These are phyloP conservation scores for Fusarium verticillioides DNA, from an alignment of 2,329 filamentous ascomycete species.

Conservation along the genomic window DNA sequence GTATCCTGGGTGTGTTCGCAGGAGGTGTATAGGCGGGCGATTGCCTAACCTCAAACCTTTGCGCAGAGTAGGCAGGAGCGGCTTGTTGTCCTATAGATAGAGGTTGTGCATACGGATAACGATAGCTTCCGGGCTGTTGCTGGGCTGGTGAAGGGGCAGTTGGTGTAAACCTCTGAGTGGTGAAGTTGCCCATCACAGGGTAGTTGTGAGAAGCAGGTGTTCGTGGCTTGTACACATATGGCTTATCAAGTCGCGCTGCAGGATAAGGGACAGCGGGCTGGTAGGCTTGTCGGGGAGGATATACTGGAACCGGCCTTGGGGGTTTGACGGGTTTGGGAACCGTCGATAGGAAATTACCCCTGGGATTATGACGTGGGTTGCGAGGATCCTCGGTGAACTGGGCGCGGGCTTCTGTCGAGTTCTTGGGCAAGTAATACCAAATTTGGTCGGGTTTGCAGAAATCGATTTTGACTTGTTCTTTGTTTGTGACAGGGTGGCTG, in stretches of 20 bases:
- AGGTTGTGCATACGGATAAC: slow-evolving; percentile 24
- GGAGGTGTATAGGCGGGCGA: slow-evolving; percentile 26
- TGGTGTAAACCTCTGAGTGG: slow-evolving; percentile 43
- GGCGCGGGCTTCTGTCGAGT: slow-evolving; percentile 88
- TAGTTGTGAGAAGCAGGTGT: slow-evolving; percentile 47
- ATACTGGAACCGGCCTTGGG: slow-evolving; percentile 50
- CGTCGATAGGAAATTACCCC: slow-evolving; percentile 78
- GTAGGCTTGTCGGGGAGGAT: slow-evolving; percentile 43
- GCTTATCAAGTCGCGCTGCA: slow-evolving; percentile 53
- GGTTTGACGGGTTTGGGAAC: slow-evolving; percentile 67
- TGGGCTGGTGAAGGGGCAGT: slow-evolving; percentile 12
- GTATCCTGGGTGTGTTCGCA: neutral
- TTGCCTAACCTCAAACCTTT: slow-evolving; percentile 40
- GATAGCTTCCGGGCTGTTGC: slow-evolving; percentile 24
- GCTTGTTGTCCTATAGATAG: slow-evolving; percentile 18
- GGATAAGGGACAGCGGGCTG: slow-evolving; percentile 30
- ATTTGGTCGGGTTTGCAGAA: slow-evolving; percentile 77
- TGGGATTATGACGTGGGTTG: slow-evolving; percentile 70
- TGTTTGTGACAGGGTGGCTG: slow-evolving; percentile 66
- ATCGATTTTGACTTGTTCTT: slow-evolving; percentile 75
- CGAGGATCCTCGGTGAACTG: slow-evolving; percentile 86
- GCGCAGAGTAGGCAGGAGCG: slow-evolving; percentile 26
- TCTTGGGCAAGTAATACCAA: slow-evolving; percentile 88
- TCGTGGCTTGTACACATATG: slow-evolving; percentile 65
- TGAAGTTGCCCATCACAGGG: slow-evolving; percentile 37